Evolutionary conservation across 2,329 filamentous ascomycete species (phyloP).

Genomic region (Ophiostoma angusticollis): DNA sequence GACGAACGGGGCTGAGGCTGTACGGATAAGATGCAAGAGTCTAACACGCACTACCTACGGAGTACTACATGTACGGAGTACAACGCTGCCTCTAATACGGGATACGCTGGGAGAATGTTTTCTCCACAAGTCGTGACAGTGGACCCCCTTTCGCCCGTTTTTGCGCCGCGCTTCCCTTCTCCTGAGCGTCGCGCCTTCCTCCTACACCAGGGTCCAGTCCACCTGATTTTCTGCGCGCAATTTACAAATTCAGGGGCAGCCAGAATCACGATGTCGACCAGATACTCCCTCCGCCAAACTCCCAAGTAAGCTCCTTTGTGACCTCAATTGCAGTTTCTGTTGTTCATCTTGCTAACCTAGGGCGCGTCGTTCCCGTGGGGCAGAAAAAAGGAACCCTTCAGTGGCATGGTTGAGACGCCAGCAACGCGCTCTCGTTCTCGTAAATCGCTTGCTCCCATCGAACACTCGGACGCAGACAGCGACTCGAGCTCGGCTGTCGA

Average conservation of each 20-base stretch:
- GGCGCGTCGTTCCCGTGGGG: background rate
- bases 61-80: too few species aligned
- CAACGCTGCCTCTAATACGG: too few species aligned
- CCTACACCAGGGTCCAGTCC: too few species aligned
- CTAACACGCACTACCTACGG: too few species aligned
- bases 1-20: too few species aligned
- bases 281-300: constrained; percentile 23
- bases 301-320: constrained; percentile 17
- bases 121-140: too few species aligned
- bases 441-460: constrained; percentile 32
- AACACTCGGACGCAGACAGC: constrained; percentile 34
- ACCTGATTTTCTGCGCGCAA: too few species aligned
- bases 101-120: too few species aligned
- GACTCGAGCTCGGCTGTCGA: constrained; percentile 37
- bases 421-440: constrained; percentile 34
- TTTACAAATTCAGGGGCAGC: constrained; percentile 4
- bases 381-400: constrained; percentile 49
- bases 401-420: constrained; percentile 49
- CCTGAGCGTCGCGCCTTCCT: too few species aligned
- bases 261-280: constrained; percentile 17
- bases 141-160: too few species aligned
- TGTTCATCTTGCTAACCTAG: constrained; percentile 2
- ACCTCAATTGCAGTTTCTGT: background rate
- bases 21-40: too few species aligned
- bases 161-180: too few species aligned